Conservation (phyloP, 768 basidiomycete genomes). For the Phlegmacium glaucopus region DNA sequence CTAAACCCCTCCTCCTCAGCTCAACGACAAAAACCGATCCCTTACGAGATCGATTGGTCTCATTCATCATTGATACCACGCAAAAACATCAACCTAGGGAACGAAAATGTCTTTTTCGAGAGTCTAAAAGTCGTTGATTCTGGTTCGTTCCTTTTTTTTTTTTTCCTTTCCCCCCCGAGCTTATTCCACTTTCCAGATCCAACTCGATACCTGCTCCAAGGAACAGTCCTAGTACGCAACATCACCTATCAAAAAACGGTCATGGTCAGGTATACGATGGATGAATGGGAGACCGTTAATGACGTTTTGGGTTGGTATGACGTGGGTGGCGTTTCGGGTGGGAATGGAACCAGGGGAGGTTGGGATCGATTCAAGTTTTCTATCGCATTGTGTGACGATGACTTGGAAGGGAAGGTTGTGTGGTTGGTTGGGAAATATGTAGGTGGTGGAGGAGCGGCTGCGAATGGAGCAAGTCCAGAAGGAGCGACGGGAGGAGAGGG, state of each 20-base stretch:
- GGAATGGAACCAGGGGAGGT: conserved; percentile 4
- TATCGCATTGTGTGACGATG: background rate
- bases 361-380: background rate
- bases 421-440: background rate
- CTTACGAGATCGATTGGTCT: too few species aligned
- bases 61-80: too few species aligned
- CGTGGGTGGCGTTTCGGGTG: background rate
- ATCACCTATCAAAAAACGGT: conserved; percentile 84
- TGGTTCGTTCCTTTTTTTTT: background rate
- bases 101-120: too few species aligned
- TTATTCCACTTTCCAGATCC: background rate
- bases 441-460: background rate
- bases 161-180: conserved; percentile 1
- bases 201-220: conserved; percentile 40
- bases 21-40: too few species aligned
- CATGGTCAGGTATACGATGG: conserved; percentile 84
- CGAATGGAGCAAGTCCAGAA: background rate
- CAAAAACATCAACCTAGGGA: too few species aligned
- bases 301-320: conserved; percentile 71
- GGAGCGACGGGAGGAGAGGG: conserved; percentile 57
- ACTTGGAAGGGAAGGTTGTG: background rate
- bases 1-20: conserved; percentile 1
- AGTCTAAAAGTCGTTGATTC: too few species aligned
- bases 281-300: conserved; percentile 90
- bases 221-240: conserved; percentile 82